These are phyloP conservation scores for Tylopilus cervinicoccineus DNA, from an alignment of 768 basidiomycete species.

Conservation along the genomic window DNA sequence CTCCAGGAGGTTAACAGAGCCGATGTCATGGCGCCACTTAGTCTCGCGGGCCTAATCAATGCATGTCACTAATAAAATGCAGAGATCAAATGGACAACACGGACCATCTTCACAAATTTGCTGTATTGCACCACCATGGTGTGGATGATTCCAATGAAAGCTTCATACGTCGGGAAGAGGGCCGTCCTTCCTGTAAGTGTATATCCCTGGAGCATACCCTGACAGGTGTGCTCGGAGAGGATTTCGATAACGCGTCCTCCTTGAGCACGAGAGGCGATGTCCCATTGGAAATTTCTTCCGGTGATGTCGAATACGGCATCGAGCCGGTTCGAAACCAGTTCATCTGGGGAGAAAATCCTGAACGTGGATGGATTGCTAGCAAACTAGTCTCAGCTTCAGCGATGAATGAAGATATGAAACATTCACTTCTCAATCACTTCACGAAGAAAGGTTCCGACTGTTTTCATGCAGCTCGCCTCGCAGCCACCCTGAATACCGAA, in stretches of 20 bases:
- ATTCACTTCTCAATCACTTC: conserved; percentile 53
- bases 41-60: conserved; percentile 47
- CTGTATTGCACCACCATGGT: conserved; percentile 90
- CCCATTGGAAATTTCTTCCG: conserved; percentile 85
- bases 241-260: conserved; percentile 88
- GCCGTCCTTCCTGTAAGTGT: conserved; percentile 84
- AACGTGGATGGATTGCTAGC: conserved; percentile 69
- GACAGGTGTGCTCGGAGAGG: conserved; percentile 83
- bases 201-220: conserved; percentile 91
- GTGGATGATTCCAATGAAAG: conserved; percentile 85
- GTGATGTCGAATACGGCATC: conserved; percentile 70
- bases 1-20: conserved; percentile 82
- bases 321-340: conserved; percentile 84
- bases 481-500: conserved; percentile 49
- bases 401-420: background rate
- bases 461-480: conserved; percentile 77
- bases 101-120: conserved; percentile 83
- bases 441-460: conserved; percentile 52
- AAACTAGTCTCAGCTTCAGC: background rate
- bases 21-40: conserved; percentile 65
- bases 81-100: conserved; percentile 7
- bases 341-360: conserved; percentile 90
- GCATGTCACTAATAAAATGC: background rate
- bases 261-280: conserved; percentile 55
- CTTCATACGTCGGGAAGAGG: conserved; percentile 88